A percentile compares a stretch with the other conserved stretches of the same genome.
These are phyloP conservation scores for Melaleuca quinquenervia DNA, from an alignment of 345 rosid genomes.

Conservation along the genomic window DNA sequence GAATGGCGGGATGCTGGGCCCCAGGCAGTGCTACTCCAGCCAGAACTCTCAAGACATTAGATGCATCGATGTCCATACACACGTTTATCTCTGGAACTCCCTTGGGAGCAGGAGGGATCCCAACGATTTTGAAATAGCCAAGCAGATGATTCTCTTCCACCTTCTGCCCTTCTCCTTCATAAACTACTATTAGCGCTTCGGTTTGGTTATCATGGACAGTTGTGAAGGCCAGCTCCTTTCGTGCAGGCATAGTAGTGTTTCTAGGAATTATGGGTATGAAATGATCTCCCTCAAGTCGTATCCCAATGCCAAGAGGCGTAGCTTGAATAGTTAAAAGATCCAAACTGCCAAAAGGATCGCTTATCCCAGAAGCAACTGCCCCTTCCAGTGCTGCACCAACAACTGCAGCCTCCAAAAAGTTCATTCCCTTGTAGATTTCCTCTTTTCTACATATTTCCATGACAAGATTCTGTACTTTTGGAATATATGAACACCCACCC, in stretches of 20 bases:
- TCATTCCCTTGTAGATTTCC: constrained; percentile 44
- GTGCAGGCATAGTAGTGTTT: constrained; percentile 67
- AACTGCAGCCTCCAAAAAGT: constrained; percentile 71
- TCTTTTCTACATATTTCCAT: constrained; percentile 34
- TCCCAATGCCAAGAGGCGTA: constrained; percentile 58
- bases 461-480: constrained; percentile 37
- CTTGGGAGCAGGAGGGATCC: constrained; percentile 56
- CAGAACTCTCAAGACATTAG: constrained; percentile 45
- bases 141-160: constrained; percentile 68
- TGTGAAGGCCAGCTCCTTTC: constrained; percentile 59
- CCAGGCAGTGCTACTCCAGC: constrained; percentile 66
- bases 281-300: constrained; percentile 41
- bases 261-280: constrained; percentile 57
- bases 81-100: constrained; percentile 80
- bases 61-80: constrained; percentile 88
- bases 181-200: constrained; percentile 57
- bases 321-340: constrained; percentile 81
- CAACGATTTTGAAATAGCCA: constrained; percentile 73
- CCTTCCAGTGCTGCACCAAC: constrained; percentile 85
- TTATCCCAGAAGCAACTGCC: constrained; percentile 77
- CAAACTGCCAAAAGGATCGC: constrained; percentile 72
- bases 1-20: constrained; percentile 38
- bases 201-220: constrained; percentile 61
- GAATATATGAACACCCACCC: constrained; percentile 78
- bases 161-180: constrained; percentile 71